Evolutionary conservation across 495 filamentous ascomycete genomes (phyloP), one percentile per base, ranked within the genome.

Genomic region (Aspergillus conjunctus): DNA sequence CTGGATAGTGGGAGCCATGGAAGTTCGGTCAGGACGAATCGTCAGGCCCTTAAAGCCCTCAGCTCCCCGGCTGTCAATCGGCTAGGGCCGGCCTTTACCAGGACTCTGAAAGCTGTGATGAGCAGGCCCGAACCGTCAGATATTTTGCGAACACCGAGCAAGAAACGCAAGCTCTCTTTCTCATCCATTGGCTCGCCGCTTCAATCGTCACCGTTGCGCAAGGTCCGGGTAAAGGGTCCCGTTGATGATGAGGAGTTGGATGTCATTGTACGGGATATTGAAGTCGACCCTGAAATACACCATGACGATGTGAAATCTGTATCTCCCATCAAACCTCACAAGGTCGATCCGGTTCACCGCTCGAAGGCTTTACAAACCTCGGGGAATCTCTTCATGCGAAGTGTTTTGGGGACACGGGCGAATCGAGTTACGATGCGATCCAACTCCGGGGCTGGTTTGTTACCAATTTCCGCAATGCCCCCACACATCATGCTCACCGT

Each of bases 41-140:
- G 88, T 63, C 81, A 84, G 66, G 84, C 88, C 49, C 80, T 96
- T 51, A 79, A 81, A 53, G 87, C 91, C 48, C 87, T 96, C 51
- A 90, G 84, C 14, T 81, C 80, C 30, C 82, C 85, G 6, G 81
- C 78, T 15, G 70, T 87, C 34, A 91, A 90, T 64, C 81, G 86
- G 39, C 79, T 77, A 4, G 77, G 73, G 12, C 77, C 77, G 14
- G 74, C 76, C 41, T 80, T 79, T 63, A 78, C 77, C 8, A 73
- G 73, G 64, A 68, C 73, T 12, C 68, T 76, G 45, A 76, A 78
- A 53, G 65, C 72, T 12, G 67, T 68, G 58, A 70, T 64, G 32
- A 65, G 64, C 34, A 64, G 68, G 58, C 68, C 68, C 56, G 73
- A 68, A 2, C 62, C 73, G 12, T 65, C 71, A 34, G 74, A 75